phyloP scores from a whole-genome alignment of 805 yeast genomes.

The Candida chilensis region DNA sequence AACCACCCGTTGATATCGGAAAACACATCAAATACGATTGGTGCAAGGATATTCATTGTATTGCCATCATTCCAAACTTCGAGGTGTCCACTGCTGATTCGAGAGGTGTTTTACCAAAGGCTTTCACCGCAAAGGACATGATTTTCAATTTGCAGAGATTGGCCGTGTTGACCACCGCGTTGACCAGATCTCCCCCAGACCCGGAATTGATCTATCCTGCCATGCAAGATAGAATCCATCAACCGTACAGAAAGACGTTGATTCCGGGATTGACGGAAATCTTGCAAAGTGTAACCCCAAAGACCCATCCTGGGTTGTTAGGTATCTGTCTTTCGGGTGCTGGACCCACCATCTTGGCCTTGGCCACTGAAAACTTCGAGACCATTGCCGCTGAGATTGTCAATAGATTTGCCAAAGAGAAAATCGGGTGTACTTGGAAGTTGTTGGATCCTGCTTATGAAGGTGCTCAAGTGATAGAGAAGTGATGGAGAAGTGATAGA shows the following conservation, averaged over 20 bases:
- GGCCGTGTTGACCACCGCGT: conserved; percentile 86
- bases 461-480: conserved; percentile 76
- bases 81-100: conserved; percentile 91
- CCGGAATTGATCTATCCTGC: conserved; percentile 81
- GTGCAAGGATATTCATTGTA: conserved; percentile 75
- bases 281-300: conserved; percentile 71
- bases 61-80: conserved; percentile 88
- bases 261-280: conserved; percentile 89
- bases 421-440: conserved; percentile 73
- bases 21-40: conserved; percentile 80
- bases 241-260: conserved; percentile 88
- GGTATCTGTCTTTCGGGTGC: conserved; percentile 97
- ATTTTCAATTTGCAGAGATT: conserved; percentile 90
- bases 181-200: conserved; percentile 78
- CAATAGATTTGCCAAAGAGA: conserved; percentile 53
- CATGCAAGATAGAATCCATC: conserved; percentile 95
- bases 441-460: conserved; percentile 79
- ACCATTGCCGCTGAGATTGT: conserved; percentile 73
- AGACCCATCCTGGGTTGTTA: conserved; percentile 71
- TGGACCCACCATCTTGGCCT: conserved; percentile 92
- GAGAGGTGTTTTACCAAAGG: conserved; percentile 79
- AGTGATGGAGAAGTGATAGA: too few species aligned
- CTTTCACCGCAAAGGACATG: conserved; percentile 72
- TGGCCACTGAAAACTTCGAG: conserved; percentile 86
- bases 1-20: conserved; percentile 85